Percentiles rank a stretch among this genome's conserved stretches.
Evolutionary conservation across 2,329 filamentous ascomycete genomes (phyloP).

Genomic region (Aspergillus sp.): DNA sequence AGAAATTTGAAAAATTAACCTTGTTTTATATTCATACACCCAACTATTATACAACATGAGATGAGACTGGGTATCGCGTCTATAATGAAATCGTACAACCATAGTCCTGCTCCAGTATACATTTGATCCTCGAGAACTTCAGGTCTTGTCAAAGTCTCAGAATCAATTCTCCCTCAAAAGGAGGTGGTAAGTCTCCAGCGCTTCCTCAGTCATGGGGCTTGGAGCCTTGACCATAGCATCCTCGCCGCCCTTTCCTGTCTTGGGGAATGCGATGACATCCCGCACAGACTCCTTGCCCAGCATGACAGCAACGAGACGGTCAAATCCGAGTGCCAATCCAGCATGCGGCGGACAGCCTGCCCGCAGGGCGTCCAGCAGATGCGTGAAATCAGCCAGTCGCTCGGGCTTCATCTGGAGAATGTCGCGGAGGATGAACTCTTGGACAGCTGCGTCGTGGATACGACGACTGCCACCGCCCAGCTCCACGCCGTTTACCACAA

Average conservation of each 20-base stretch:
- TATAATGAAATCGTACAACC: slow-evolving; percentile 2
- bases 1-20: not conserved
- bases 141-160: not conserved
- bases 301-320: slow-evolving; percentile 77
- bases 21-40: too few species aligned
- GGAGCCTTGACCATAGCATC: slow-evolving; percentile 80
- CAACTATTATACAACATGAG: slow-evolving; percentile 1
- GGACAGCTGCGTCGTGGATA: slow-evolving; percentile 79
- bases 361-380: slow-evolving; percentile 75
- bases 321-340: slow-evolving; percentile 88
- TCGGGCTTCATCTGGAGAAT: slow-evolving; percentile 72
- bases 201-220: slow-evolving; percentile 58
- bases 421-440: slow-evolving; percentile 78
- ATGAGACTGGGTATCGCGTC: slow-evolving; percentile 10
- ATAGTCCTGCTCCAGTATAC: too few species aligned
- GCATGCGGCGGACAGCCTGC: slow-evolving; percentile 93
- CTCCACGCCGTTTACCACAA: slow-evolving; percentile 93
- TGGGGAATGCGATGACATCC: slow-evolving; percentile 96
- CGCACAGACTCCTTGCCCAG: slow-evolving; percentile 70
- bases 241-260: slow-evolving; percentile 83
- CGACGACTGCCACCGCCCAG: slow-evolving; percentile 88
- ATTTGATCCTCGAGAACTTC: too few species aligned
- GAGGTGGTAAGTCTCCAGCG: slow-evolving; percentile 58
- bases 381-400: slow-evolving; percentile 74
- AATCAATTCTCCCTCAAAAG: slow-evolving; percentile 20